A percentile compares a stretch with the other conserved stretches of the same genome.
phyloP scores from a whole-genome alignment of 192 early-diverging fungal species.

The Spinellus fusiger region DNA sequence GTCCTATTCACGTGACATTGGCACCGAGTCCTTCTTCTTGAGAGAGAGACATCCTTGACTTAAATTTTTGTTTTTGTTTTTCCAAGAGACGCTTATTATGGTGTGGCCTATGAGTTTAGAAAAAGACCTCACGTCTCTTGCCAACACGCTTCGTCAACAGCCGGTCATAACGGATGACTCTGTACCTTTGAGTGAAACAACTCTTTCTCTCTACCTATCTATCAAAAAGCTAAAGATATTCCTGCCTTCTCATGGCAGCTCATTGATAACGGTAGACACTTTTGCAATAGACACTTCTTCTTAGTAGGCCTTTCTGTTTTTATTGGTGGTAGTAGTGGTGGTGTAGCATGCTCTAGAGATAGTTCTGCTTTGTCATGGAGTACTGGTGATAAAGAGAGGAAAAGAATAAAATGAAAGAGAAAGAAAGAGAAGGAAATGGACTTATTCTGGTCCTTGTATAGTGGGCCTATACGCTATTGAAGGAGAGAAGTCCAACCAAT shows the following conservation, averaged over 20 bases:
- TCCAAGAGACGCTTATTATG: too few species aligned
- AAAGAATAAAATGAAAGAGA: not conserved
- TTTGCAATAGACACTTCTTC: too few species aligned
- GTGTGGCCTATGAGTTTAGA: too few species aligned
- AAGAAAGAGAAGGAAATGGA: not conserved
- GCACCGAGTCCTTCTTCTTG: too few species aligned
- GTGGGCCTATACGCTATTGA: slow-evolving; percentile 7
- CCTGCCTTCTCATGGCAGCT: not conserved
- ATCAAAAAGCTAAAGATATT: slow-evolving; percentile 14
- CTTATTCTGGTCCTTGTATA: not conserved
- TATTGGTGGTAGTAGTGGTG: too few species aligned
- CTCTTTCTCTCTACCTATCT: not conserved
- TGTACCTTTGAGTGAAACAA: not conserved
- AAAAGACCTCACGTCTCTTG: too few species aligned
- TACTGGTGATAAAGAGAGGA: too few species aligned
- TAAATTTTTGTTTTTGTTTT: too few species aligned
- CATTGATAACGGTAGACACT: slow-evolving; percentile 17
- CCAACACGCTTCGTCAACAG: not conserved
- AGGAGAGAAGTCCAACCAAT: not conserved
- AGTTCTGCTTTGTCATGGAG: too few species aligned
- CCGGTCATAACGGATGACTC: not conserved
- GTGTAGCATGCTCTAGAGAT: too few species aligned
- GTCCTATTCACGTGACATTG: too few species aligned
- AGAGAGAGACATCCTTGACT: too few species aligned
- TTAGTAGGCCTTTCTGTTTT: not conserved